phyloP scores from a whole-genome alignment of 768 basidiomycete species.

The Mrakia hoshinonis region DNA sequence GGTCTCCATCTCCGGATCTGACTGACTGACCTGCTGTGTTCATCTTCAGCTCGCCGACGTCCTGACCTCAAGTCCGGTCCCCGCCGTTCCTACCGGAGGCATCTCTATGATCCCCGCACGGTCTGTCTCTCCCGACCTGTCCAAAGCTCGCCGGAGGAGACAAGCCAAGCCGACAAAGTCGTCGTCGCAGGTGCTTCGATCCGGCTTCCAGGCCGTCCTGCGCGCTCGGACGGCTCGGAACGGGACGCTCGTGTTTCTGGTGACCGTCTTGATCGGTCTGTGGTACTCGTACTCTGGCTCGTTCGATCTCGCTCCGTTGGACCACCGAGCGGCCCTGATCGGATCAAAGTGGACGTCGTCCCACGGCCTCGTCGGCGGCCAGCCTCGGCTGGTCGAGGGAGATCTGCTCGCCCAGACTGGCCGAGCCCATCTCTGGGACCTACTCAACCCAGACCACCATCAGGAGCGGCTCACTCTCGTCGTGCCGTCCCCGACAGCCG shows the following conservation, averaged over 20 bases:
- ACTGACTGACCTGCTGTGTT: neutral
- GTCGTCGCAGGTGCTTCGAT: conserved; percentile 23
- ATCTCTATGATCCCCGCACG: neutral
- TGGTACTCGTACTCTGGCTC: conserved; percentile 25
- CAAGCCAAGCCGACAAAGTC: conserved; percentile 8
- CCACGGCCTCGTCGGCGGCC: neutral
- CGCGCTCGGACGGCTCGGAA: conserved; percentile 35
- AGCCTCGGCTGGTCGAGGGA: neutral
- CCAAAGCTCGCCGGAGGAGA: conserved; percentile 5
- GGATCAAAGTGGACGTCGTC: neutral
- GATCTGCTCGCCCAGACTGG: conserved; percentile 23
- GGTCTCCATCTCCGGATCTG: neutral
- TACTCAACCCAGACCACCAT: conserved; percentile 36
- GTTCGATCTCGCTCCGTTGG: conserved; percentile 5
- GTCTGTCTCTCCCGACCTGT: neutral
- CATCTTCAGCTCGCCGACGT: conserved; percentile 69
- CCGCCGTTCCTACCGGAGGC: conserved; percentile 58
- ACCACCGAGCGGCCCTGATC: neutral
- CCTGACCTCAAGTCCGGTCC: conserved; percentile 65
- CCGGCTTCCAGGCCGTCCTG: conserved; percentile 30
- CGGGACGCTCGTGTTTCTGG: conserved; percentile 35
- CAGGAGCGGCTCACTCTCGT: conserved; percentile 24
- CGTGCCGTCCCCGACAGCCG: conserved; percentile 52
- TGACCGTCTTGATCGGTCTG: neutral
- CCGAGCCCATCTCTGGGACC: conserved; percentile 34